Base-by-base conservation (phyloP, 306 rosid genomes). In the Cucumis melo region DNA sequence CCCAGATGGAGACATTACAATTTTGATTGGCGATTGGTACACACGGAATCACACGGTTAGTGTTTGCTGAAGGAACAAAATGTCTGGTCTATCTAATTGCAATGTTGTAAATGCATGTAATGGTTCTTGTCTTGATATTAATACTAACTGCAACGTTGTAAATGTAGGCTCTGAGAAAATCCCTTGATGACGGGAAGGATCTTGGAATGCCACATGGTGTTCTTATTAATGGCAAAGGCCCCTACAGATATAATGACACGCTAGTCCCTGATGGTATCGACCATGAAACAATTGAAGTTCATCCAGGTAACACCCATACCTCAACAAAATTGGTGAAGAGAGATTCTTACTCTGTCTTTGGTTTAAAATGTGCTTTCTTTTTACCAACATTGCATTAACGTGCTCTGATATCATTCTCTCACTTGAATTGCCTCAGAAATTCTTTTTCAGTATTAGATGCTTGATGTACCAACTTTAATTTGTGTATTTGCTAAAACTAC, bases 151-250 rank as follows among this genome's bases (percentile, higher is more conserved):
- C 78, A 72, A 23, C 23, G 5, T 77, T 53, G 24, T 54, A 54
- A 54, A 7, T 86, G 87, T 74, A 93, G 98, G 97, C 76, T 85
- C 79, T 93, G 89, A 85, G 97, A 84, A 90, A 86, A 83, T 60
- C 78, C 50, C 97, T 93, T 34, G 96, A 93, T 80, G 96, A 75
- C 0, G 98, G 97, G 66, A 91, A 91, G 85, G 92, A 85, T 77
- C 98, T 93, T 77, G 98, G 98, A 56, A 93, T 88, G 85, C 98
- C 98, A 0, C 82, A 93, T 80, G 98, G 98, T 44, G 98, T 93
- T 85, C 98, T 93, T 61, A 91, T 93, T 73, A 93, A 93, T n/a
- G 98, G 97, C 20, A 93, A 93, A 80, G 98, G 98, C 39, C 98
- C 98, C 44, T 93, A 84, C 75, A 80, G 88, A 87, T 93, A 93